Conservation (phyloP, 192 early-diverging fungal species). For the Geranomyces variabilis region DNA sequence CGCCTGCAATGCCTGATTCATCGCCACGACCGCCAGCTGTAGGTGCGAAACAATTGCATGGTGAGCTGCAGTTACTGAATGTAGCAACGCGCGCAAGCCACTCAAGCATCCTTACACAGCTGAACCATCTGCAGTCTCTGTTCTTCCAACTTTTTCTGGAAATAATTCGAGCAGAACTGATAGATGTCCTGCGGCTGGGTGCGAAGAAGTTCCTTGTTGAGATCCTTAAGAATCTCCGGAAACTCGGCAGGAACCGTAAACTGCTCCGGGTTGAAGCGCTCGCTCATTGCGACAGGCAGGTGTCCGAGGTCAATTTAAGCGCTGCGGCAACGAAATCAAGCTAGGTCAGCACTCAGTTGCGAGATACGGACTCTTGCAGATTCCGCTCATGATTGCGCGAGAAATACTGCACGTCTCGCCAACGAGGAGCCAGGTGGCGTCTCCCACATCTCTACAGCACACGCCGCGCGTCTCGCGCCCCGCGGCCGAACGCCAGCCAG, state of each 20-base stretch:
- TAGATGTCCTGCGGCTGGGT: conserved; percentile 84
- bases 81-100: neutral
- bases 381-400: too few species aligned
- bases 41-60: neutral
- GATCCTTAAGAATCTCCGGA: conserved; percentile 76
- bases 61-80: too few species aligned
- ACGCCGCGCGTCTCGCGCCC: too few species aligned
- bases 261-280: conserved; percentile 33
- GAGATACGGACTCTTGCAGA: too few species aligned
- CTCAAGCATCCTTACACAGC: conserved; percentile 28
- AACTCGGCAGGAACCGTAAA: conserved; percentile 56
- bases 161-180: conserved; percentile 92
- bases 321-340: neutral
- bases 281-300: conserved; percentile 23
- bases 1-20: neutral
- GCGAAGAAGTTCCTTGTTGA: conserved; percentile 76
- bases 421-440: too few species aligned
- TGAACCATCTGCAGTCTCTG: conserved; percentile 53
- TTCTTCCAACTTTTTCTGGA: conserved; percentile 83
- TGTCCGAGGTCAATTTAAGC: neutral
- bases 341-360: too few species aligned
- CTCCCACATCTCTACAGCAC: too few species aligned
- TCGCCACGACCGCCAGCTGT: neutral
- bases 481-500: too few species aligned
- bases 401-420: too few species aligned